Conservation (phyloP, 129 eudicot genomes). For the Artemisia annua region DNA sequence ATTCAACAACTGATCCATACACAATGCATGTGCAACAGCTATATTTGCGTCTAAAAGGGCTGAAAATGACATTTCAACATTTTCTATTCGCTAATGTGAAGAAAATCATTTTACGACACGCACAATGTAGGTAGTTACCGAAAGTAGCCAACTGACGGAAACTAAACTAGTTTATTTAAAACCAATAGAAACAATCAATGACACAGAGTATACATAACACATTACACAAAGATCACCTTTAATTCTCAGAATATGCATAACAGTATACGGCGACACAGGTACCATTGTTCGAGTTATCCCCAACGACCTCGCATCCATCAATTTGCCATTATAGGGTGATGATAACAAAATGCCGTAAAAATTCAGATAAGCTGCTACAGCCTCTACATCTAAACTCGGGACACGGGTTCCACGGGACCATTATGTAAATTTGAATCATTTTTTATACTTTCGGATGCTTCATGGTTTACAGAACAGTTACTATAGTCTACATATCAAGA, state of each 20-base stretch:
- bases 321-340: too few relatives aligned
- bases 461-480: too few relatives aligned
- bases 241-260: conserved; percentile 50
- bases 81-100: not conserved
- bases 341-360: too few relatives aligned
- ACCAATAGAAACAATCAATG: too few relatives aligned
- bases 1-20: not conserved
- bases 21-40: not conserved
- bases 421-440: too few relatives aligned
- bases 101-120: too few relatives aligned
- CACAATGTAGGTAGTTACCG: too few relatives aligned
- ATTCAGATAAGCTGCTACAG: not conserved
- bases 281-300: conserved; percentile 53
- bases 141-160: too few relatives aligned
- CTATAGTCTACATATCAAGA: too few relatives aligned
- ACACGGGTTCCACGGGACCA: not conserved
- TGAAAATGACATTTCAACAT: not conserved
- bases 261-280: conserved; percentile 45
- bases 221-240: conserved; percentile 48
- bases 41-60: not conserved
- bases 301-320: too few relatives aligned
- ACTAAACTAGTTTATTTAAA: too few relatives aligned
- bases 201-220: not conserved
- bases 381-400: not conserved
- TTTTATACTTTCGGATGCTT: too few relatives aligned